These are phyloP conservation scores for Rhizomucor miehei DNA, from an alignment of 371 early-diverging fungal species.

Conservation along the genomic window DNA sequence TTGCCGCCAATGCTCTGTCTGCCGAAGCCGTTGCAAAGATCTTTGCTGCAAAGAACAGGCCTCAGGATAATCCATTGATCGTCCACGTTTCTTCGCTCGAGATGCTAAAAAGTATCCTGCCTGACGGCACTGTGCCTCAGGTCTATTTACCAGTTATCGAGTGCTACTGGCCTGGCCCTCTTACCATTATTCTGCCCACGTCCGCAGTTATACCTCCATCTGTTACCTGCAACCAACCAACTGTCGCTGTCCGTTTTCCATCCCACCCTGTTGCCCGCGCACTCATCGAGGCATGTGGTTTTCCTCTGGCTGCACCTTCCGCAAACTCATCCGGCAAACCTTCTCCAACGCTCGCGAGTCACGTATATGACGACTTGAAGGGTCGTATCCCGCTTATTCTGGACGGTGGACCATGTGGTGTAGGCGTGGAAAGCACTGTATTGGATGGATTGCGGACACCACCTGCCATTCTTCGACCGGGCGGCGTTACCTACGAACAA, in stretches of 20 bases:
- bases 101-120: slow-evolving; percentile 81
- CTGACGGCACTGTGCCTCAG: slow-evolving; percentile 54
- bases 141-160: slow-evolving; percentile 68
- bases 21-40: slow-evolving; percentile 77
- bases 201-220: slow-evolving; percentile 63
- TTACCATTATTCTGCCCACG: slow-evolving; percentile 92
- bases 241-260: slow-evolving; percentile 96
- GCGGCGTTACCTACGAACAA: slow-evolving; percentile 91
- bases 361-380: slow-evolving; percentile 89
- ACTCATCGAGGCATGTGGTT: slow-evolving; percentile 81
- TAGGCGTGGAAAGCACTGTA: slow-evolving; percentile 98
- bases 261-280: slow-evolving; percentile 89
- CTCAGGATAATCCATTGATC: slow-evolving; percentile 98
- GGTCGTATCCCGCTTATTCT: slow-evolving; percentile 85
- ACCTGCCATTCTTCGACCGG: slow-evolving; percentile 95
- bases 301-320: slow-evolving; percentile 99
- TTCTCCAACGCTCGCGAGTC: slow-evolving; percentile 91
- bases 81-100: slow-evolving; percentile 92
- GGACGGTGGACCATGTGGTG: slow-evolving; percentile 91
- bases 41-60: slow-evolving; percentile 92
- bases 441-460: slow-evolving; percentile 73
- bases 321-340: slow-evolving; percentile 98
- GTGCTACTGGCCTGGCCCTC: slow-evolving; percentile 97
- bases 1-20: slow-evolving; percentile 91
- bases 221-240: slow-evolving; percentile 86